Evolutionary conservation across 257 asterid species (phyloP), one percentile per base, ranked within the genome.

Genomic region (Nicotiana sylvestris): DNA sequence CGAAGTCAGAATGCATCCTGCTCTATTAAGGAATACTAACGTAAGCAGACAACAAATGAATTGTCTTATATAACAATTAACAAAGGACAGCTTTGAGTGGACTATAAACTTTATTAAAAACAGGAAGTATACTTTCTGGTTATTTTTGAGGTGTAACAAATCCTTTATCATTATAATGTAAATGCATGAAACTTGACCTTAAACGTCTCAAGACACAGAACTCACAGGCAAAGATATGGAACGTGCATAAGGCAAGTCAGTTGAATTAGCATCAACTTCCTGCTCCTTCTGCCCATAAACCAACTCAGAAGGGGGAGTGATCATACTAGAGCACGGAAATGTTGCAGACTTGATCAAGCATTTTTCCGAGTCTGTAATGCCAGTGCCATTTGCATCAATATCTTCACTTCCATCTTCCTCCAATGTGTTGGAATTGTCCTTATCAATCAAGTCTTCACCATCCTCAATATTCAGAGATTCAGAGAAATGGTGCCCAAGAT

Each of bases 211-310:
- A 17, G 29, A 70, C 5, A 57, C 78, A 84, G 51, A 79, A 91
- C 99, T 94, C 92, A 96, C 99, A 78, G 97, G 97, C 84, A 92
- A 87, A 39, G 94, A 91, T 53, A 82, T 49, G 60, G 96, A 89
- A 74, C 78, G 87, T 49, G 92, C 27, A 85, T 62, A 83, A 61
- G 87, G 82, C 61, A 35, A 76, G 87, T 78, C 82, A 13, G 60
- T 81, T 84, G 90, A 81, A 57, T 84, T 81, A 53, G 82, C 30
- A 56, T 84, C 81, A 49, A 83, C 90, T 82, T 76, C 85, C 27
- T 58, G 83, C 84, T 88, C 82, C 82, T 33, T 83, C 80, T 85
- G 57, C 72, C 66, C 89, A 35, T 74, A 81, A 49, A 62, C 27
- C 27, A 64, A 53, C 82, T 81, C 88, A 76, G 83, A 81, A 18